Evolutionary conservation across 2,329 filamentous ascomycete genomes (phyloP), one percentile per base, ranked within the genome.

Genomic region (Pseudocercospora pini-densiflorae): DNA sequence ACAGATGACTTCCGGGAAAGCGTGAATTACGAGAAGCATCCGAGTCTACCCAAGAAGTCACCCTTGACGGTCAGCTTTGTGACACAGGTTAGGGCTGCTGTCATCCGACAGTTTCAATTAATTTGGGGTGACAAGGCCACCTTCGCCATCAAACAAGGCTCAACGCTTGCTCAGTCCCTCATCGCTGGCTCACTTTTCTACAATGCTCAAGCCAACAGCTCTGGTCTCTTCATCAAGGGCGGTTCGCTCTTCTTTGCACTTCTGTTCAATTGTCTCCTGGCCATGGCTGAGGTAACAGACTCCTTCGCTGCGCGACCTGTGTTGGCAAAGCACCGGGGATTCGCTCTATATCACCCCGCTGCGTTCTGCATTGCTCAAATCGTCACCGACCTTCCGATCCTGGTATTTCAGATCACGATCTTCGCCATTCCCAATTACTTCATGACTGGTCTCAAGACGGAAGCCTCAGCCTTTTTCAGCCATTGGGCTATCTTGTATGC

Each of bases 161-260:
- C 84, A 0, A 88, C 85, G 1, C 72, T 90, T 7, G 71, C 82
- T 0, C 87, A 90, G 71, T 88, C 89, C 0, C 77, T 92, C 5
- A 86, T 91, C 64, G 82, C 85, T 1, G 89, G 89, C 6, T 90
- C 88, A 0, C 81, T 91, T 3, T 92, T 92, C 77, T 92, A 91
- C 77, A 83, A 88, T 63, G 86, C 88, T 0, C 84, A 88, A 0
- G 66, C 79, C 24, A 87, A 84, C 59, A 86, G 87, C 0, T 81
- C 78, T 0, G 89, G 89, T 8, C 77, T 92, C 0, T 91, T 91
- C 75, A 74, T 86, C 71, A 90, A 90, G 71, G 83, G 84, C 0
- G 90, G 89, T 61, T 84, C 88, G 0, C 78, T 89, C 4, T 92
- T 91, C 81, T 85, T 91, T 59, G 81, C 88, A 0, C 79, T 91